Base-by-base conservation (phyloP, 2,329 filamentous ascomycete species). In the Curvularia spicifera region DNA sequence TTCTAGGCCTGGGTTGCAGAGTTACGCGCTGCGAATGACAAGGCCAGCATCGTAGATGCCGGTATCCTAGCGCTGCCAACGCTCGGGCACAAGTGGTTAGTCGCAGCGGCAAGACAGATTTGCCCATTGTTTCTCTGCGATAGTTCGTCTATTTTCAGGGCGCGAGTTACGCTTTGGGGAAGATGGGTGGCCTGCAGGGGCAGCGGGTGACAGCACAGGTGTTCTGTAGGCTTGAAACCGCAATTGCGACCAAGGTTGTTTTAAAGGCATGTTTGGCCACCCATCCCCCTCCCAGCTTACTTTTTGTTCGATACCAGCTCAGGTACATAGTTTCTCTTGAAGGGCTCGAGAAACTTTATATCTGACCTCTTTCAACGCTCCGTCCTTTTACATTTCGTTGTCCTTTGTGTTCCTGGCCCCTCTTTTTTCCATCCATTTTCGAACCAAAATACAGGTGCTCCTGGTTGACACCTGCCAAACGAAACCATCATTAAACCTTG, bases 211-310 rank as follows among this genome's bases (percentile, higher is more conserved):
- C 47, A 56, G 28, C 56, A 47, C 54, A 43, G 47, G 43, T 53
- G 57, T 48, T 51, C 53, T 58, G 51, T 55, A 55, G 56, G 55
- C 39, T 51, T 73, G 72, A 75, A 75, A 74, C 72, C 46, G 46
- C 54, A 60, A 70, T 62, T 56, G 68, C 64, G 60, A 71, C 66
- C 64, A 68, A 63, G 53, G 60, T 31, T 64, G 68, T 74, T 75
- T 75, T 73, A 75, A 76, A 73, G 60, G 68, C 67, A 67, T 59
- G 62, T 63, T 63, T 43, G 40, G 56, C 35, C 57, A 55, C 65
- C 67, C 64, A 26, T 15, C 12, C 58, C 61, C 63, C 35, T 26
- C 58, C 56, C 60, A 20, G 44, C 28, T 46, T 28, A 33, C 35
- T 50, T 53, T 66, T 64, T 31, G 29, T 59, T 59, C 53, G 48